phyloP scores from a whole-genome alignment of 805 yeast genomes.

The Sugiyamaella chiloensis region DNA sequence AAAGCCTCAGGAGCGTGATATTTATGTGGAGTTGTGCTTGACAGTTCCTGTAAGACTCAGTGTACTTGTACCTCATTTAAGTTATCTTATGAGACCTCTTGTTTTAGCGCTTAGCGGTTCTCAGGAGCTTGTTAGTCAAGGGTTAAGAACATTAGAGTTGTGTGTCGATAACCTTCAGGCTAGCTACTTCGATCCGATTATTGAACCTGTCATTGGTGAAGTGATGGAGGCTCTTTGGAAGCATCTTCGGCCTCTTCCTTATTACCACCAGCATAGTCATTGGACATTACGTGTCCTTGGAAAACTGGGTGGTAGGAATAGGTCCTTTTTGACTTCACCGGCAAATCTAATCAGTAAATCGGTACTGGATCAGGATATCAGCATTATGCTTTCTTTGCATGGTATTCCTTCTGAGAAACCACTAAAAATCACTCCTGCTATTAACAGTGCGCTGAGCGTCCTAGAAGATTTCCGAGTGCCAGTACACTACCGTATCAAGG shows the following conservation, averaged over 20 bases:
- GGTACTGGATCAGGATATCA: conserved; percentile 56
- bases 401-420: conserved; percentile 64
- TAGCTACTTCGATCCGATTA: conserved; percentile 93
- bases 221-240: conserved; percentile 92
- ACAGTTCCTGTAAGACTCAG: conserved; percentile 95
- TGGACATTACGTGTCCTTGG: conserved; percentile 91
- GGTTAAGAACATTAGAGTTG: conserved; percentile 86
- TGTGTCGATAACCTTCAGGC: conserved; percentile 97
- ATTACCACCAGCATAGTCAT: conserved; percentile 92
- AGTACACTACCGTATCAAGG: conserved; percentile 67
- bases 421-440: conserved; percentile 78
- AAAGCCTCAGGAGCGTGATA: conserved; percentile 85
- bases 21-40: conserved; percentile 89
- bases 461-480: conserved; percentile 60
- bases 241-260: conserved; percentile 87
- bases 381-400: conserved; percentile 65
- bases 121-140: conserved; percentile 90
- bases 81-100: conserved; percentile 83
- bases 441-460: conserved; percentile 71
- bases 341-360: conserved; percentile 56
- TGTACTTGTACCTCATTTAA: conserved; percentile 88
- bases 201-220: conserved; percentile 93
- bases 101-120: conserved; percentile 87
- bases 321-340: conserved; percentile 78
- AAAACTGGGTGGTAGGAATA: conserved; percentile 92